Evolutionary conservation across 108 stramenopile species (phyloP).

Genomic region (Pseudonitzschia pungens): DNA sequence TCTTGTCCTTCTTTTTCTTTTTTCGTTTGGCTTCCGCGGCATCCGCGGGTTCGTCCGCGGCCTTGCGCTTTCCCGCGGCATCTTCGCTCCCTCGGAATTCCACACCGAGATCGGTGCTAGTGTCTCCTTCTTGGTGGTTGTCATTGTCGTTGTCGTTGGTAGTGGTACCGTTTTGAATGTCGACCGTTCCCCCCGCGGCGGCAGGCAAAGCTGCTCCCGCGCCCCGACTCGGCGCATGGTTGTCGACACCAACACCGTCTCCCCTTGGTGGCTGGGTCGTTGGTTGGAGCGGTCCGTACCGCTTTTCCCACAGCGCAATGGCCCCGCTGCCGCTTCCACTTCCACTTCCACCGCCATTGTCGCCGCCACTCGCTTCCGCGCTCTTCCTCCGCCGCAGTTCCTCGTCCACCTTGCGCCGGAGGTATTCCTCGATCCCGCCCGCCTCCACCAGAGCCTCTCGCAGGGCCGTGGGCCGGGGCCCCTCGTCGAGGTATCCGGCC

Average conservation of each 20-base stretch:
- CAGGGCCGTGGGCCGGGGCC: conserved; percentile 52
- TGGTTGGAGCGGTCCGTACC: conserved; percentile 14
- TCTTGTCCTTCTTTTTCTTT: conserved; percentile 34
- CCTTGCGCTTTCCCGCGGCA: conserved; percentile 5
- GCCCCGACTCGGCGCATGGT: not conserved
- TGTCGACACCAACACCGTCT: no score
- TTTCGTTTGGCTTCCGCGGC: conserved; percentile 2
- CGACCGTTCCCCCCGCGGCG: not conserved
- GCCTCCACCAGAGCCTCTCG: conserved; percentile 44
- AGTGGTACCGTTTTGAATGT: no score
- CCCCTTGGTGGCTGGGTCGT: not conserved
- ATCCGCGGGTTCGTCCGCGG: conserved; percentile 14
- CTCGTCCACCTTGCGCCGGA: conserved; percentile 57
- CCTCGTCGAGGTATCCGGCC: conserved; percentile 72
- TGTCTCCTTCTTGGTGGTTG: not conserved
- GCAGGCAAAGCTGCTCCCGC: not conserved
- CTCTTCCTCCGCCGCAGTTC: conserved; percentile 54
- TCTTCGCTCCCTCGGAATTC: not conserved
- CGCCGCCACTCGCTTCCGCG: conserved; percentile 36
- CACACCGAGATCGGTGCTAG: not conserved
- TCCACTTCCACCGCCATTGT: not conserved
- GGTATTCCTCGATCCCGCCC: conserved; percentile 52
- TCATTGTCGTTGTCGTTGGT: no score
- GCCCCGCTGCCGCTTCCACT: conserved; percentile 6
- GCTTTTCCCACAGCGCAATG: conserved; percentile 26